Evolutionary conservation across 139 green algal genomes (phyloP).

Genomic region (Asterochloris erici): DNA sequence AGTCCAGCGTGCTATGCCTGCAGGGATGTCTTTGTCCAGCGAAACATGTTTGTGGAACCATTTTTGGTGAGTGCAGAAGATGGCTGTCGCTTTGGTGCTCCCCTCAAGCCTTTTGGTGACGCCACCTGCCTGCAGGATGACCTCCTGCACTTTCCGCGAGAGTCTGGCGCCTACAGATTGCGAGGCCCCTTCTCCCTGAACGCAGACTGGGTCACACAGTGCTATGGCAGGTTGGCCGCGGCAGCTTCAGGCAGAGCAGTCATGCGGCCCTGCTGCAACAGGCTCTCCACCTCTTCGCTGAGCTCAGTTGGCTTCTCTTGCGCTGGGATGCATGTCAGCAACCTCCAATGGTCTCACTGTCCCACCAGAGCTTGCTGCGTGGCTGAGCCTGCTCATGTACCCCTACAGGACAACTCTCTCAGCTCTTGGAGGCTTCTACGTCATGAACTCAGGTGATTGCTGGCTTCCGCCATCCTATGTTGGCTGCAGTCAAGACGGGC

Average conservation of each 20-base stretch:
- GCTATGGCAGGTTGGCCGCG: background rate
- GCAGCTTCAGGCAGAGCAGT: background rate
- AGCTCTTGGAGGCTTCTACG: slow-evolving; percentile 11
- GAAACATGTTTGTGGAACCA: slow-evolving; percentile 6
- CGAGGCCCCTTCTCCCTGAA: slow-evolving; percentile 6
- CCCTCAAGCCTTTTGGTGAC: too few relatives aligned
- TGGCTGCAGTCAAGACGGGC: too few relatives aligned
- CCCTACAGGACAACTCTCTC: background rate
- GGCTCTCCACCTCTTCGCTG: background rate
- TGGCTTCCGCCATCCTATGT: too few relatives aligned
- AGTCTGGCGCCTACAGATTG: slow-evolving; percentile 12
- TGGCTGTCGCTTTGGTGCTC: too few relatives aligned
- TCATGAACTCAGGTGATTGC: background rate
- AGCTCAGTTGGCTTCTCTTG: background rate
- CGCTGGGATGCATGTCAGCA: background rate
- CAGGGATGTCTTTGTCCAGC: slow-evolving; percentile 9
- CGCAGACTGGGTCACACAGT: slow-evolving; percentile 13
- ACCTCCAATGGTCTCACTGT: background rate
- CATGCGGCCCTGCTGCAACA: background rate
- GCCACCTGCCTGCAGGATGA: slow-evolving; percentile 1
- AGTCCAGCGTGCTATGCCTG: too few relatives aligned
- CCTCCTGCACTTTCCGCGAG: slow-evolving; percentile 4
- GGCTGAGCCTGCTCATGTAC: background rate
- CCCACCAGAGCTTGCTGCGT: background rate
- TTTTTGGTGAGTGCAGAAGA: too few relatives aligned